phyloP scores from a whole-genome alignment of 2,329 filamentous ascomycete genomes.

The Gaeumannomyces tritici region DNA sequence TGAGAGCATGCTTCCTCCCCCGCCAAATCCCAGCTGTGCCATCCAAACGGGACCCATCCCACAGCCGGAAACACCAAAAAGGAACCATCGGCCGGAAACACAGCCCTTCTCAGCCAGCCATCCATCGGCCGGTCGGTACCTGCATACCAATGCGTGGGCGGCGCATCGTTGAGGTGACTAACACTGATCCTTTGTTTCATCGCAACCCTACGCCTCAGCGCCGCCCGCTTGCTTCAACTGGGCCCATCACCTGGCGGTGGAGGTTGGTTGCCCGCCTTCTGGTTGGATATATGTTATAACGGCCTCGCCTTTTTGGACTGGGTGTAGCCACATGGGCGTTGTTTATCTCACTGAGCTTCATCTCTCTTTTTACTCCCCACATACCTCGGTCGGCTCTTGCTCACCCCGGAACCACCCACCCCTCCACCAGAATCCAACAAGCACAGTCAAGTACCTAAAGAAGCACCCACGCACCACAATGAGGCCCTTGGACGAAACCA shows the following conservation, averaged over 20 bases:
- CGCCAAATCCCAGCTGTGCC: not conserved
- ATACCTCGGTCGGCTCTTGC: not conserved
- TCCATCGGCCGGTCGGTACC: not conserved
- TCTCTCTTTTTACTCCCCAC: not conserved
- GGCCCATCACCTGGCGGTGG: no score
- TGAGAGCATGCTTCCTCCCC: not conserved
- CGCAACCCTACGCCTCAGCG: not conserved
- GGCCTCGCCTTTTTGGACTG: not conserved
- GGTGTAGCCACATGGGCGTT: not conserved
- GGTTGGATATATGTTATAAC: not conserved
- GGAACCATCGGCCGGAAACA: not conserved
- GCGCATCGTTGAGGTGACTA: not conserved
- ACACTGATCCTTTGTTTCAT: not conserved
- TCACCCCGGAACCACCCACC: no score
- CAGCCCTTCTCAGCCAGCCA: not conserved
- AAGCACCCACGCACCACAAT: constrained; percentile 21
- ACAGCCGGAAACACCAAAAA: not conserved
- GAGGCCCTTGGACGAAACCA: constrained; percentile 44
- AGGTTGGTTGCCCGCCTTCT: not conserved
- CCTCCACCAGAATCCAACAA: no score
- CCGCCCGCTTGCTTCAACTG: not conserved
- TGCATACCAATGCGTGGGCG: not conserved
- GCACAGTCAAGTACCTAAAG: not conserved
- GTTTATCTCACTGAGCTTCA: not conserved
- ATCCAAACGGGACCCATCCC: not conserved